phyloP scores from a whole-genome alignment of 345 rosid genomes.

The Euphorbia peplus region DNA sequence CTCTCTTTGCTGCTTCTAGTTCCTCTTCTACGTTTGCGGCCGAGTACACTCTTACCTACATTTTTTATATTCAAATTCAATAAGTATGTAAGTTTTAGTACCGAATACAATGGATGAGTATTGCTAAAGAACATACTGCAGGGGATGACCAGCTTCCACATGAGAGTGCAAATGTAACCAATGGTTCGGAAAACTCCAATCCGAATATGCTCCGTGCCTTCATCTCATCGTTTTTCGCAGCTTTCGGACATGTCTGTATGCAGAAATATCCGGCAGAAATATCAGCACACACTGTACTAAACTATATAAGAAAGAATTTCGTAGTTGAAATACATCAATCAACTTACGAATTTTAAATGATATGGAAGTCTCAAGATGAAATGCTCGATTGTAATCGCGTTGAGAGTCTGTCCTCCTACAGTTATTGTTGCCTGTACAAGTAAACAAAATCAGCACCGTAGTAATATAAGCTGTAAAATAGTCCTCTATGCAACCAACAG shows the following conservation, averaged over 20 bases:
- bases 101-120: too few relatives aligned
- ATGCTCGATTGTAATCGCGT: constrained; percentile 83
- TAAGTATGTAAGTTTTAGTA: neutral
- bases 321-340: neutral
- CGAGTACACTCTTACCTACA: constrained; percentile 82
- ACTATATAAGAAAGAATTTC: neutral
- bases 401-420: constrained; percentile 73
- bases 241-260: constrained; percentile 61
- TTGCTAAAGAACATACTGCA: constrained; percentile 47
- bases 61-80: neutral
- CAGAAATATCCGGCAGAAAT: neutral
- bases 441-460: too few relatives aligned
- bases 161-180: constrained; percentile 80
- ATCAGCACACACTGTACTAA: neutral
- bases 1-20: constrained; percentile 72
- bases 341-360: constrained; percentile 80
- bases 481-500: neutral
- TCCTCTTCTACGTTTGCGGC: constrained; percentile 68
- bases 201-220: constrained; percentile 62
- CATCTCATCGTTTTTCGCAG: constrained; percentile 65
- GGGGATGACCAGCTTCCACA: constrained; percentile 99
- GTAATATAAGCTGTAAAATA: too few relatives aligned
- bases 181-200: constrained; percentile 84
- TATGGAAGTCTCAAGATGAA: constrained; percentile 90
- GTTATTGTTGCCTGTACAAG: constrained; percentile 62